These are phyloP conservation scores for Trypethelium eluteriae DNA, from an alignment of 495 filamentous ascomycete species.

Conservation along the genomic window DNA sequence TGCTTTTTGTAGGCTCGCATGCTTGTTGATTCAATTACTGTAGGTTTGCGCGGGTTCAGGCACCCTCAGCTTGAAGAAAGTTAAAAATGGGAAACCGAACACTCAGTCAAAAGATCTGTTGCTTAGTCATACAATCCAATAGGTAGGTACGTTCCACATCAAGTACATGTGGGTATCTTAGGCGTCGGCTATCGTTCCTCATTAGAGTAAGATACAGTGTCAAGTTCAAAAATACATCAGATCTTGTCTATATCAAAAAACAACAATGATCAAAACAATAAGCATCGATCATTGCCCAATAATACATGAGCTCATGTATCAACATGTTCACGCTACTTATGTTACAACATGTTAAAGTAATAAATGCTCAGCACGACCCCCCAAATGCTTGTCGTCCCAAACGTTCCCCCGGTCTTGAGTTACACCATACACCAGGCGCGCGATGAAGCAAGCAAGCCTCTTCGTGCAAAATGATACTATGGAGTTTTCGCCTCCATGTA, in stretches of 20 bases:
- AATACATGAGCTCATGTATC: neutral
- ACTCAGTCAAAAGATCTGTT: neutral
- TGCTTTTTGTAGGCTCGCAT: conserved; percentile 9
- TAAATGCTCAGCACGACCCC: neutral
- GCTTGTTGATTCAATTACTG: neutral
- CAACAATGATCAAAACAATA: neutral
- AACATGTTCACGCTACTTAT: neutral
- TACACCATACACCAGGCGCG: neutral
- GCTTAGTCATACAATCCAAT: neutral
- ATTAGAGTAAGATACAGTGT: too few relatives aligned
- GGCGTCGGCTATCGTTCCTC: neutral
- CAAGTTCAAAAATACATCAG: too few relatives aligned
- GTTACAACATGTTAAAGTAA: neutral
- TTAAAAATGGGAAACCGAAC: too few relatives aligned
- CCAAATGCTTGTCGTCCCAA: neutral
- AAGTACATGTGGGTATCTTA: neutral
- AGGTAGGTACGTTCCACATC: neutral
- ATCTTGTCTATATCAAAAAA: too few relatives aligned
- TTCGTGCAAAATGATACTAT: neutral
- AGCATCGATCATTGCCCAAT: neutral
- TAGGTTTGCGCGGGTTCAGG: neutral
- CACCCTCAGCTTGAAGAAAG: too few relatives aligned
- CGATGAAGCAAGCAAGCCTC: neutral
- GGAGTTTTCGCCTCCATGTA: neutral
- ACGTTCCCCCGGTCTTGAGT: neutral